phyloP scores from a whole-genome alignment of 345 rosid species.

The Populus deltoides region DNA sequence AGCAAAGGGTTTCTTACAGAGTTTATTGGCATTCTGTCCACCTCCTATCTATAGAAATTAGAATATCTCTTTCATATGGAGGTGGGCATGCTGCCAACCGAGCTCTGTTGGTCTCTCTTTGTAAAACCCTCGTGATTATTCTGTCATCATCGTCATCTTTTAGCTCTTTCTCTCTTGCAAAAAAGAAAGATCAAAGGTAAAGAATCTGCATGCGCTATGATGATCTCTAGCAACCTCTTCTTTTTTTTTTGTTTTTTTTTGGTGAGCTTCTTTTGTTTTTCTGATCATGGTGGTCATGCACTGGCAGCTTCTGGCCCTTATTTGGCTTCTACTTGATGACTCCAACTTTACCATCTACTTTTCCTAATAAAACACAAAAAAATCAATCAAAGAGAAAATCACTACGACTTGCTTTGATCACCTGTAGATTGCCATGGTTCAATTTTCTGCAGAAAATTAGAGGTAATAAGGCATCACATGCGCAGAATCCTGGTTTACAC shows the following conservation, averaged over 20 bases:
- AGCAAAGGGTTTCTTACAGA: conserved; percentile 82
- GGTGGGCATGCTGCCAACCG: conserved; percentile 96
- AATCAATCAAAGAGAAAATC: not conserved
- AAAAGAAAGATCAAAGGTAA: conserved; percentile 1
- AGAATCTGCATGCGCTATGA: not conserved
- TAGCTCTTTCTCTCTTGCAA: no score
- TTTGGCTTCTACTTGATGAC: not conserved
- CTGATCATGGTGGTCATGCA: not conserved
- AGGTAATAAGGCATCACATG: no score
- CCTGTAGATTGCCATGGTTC: not conserved
- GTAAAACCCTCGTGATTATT: conserved; percentile 58
- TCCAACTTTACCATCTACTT: not conserved
- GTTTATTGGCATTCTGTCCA: conserved; percentile 99
- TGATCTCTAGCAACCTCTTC: not conserved
- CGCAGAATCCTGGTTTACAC: not conserved
- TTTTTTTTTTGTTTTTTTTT: not conserved
- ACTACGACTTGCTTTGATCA: not conserved
- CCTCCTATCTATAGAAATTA: conserved; percentile 48
- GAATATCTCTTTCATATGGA: conserved; percentile 21
- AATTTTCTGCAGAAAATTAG: not conserved
- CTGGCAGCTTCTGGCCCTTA: not conserved
- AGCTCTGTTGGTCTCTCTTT: conserved; percentile 75
- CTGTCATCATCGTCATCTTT: conserved; percentile 1
- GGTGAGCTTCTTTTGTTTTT: not conserved
- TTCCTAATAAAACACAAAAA: not conserved